These are phyloP conservation scores for Aspergillus phoenicis DNA, from an alignment of 2,329 filamentous ascomycete genomes.

Conservation along the genomic window DNA sequence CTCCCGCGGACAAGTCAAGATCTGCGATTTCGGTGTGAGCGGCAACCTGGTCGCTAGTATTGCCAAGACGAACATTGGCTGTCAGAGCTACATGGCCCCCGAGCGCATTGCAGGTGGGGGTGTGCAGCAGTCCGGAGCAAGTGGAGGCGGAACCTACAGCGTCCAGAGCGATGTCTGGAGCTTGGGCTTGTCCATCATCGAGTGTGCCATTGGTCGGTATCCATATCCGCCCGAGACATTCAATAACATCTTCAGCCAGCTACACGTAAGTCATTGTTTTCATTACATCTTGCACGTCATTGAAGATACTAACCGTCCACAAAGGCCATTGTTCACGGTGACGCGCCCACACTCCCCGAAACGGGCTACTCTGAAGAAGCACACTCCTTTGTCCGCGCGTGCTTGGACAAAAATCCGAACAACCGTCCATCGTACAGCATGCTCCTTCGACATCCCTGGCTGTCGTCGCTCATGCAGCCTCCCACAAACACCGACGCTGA, in stretches of 20 bases:
- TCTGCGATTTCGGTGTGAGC: constrained; percentile 97
- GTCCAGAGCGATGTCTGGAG: constrained; percentile 99
- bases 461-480: constrained; percentile 73
- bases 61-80: constrained; percentile 97
- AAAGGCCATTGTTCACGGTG: constrained; percentile 95
- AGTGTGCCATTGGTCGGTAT: constrained; percentile 91
- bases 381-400: constrained; percentile 83
- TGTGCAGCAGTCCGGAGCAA: constrained; percentile 69
- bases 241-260: constrained; percentile 96
- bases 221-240: constrained; percentile 97
- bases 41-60: constrained; percentile 97
- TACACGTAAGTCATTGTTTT: constrained; percentile 72
- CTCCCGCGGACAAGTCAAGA: constrained; percentile 87
- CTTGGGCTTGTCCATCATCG: constrained; percentile 88
- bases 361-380: constrained; percentile 78
- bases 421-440: constrained; percentile 92
- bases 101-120: constrained; percentile 90
- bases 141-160: constrained; percentile 83
- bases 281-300: neutral
- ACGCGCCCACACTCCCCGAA: constrained; percentile 83
- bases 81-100: constrained; percentile 98
- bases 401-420: constrained; percentile 88
- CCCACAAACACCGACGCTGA: constrained; percentile 66
- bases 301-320: constrained; percentile 13
- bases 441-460: constrained; percentile 87